A percentile compares a stretch with the other conserved stretches of the same genome.
Evolutionary conservation across 495 filamentous ascomycete genomes (phyloP).

Genomic region (Glonium stellatum): DNA sequence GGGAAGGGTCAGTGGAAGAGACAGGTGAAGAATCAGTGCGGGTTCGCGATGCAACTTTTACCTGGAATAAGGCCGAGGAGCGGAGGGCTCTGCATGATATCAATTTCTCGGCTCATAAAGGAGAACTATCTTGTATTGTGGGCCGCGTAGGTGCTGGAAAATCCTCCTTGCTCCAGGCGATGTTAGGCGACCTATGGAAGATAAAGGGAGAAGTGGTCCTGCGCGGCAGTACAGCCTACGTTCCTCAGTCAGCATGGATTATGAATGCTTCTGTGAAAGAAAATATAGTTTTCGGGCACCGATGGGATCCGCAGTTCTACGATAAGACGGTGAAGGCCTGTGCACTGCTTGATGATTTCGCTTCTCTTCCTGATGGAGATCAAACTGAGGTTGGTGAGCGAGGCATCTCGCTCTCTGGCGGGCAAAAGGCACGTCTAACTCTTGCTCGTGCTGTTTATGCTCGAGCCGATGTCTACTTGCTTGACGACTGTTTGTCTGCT

Average conservation of each 20-base stretch:
- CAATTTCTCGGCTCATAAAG: constrained; percentile 78
- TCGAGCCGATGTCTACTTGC: constrained; percentile 89
- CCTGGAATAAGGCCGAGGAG: constrained; percentile 78
- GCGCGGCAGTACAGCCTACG: constrained; percentile 78
- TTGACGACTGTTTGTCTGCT: constrained; percentile 91
- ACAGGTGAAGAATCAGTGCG: constrained; percentile 76
- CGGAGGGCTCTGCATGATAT: constrained; percentile 63
- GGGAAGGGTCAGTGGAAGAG: constrained; percentile 60
- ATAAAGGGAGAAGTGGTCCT: constrained; percentile 75
- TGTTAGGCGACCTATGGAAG: constrained; percentile 90
- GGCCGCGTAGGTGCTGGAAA: constrained; percentile 95
- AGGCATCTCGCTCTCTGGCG: constrained; percentile 93
- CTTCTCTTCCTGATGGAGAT: constrained; percentile 88
- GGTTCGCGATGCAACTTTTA: constrained; percentile 81
- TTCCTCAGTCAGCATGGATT: constrained; percentile 87
- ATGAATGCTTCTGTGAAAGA: constrained; percentile 97
- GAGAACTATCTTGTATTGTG: constrained; percentile 86
- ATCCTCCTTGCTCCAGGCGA: constrained; percentile 78
- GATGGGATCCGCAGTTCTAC: constrained; percentile 92
- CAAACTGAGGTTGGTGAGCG: constrained; percentile 95
- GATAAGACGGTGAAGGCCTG: constrained; percentile 90
- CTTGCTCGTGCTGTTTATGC: constrained; percentile 95
- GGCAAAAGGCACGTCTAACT: constrained; percentile 93
- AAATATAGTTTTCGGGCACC: constrained; percentile 95
- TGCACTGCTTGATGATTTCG: constrained; percentile 85